Evolutionary conservation across 1,139 yeast genomes (phyloP).

Genomic region (Lodderomyces jiufengensis): DNA sequence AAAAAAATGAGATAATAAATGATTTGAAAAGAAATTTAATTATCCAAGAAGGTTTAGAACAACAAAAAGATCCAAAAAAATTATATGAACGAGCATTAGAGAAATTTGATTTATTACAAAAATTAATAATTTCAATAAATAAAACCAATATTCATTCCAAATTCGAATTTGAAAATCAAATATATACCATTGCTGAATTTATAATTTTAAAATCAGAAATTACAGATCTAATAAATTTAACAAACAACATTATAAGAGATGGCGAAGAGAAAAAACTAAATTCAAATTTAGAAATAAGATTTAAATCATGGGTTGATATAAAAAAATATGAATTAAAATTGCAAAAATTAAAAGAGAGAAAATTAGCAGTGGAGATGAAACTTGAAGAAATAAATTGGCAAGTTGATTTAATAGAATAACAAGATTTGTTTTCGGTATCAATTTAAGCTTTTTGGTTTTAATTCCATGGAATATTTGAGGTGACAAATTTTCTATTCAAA

Average conservation of each 20-base stretch:
- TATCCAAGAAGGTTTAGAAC: neutral
- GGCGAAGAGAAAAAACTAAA: constrained; percentile 2
- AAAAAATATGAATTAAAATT: neutral
- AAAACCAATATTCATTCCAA: neutral
- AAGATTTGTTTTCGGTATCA: too few relatives aligned
- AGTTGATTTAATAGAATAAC: constrained; percentile 1
- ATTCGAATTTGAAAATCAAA: neutral
- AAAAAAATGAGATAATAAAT: too few relatives aligned
- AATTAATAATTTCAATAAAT: constrained; percentile 1
- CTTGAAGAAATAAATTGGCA: constrained; percentile 4
- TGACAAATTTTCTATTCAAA: too few relatives aligned
- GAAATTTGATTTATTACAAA: too few relatives aligned
- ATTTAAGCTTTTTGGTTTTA: too few relatives aligned
- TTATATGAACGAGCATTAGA: too few relatives aligned
- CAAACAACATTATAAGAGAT: neutral
- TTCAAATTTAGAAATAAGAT: neutral
- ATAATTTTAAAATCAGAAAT: neutral
- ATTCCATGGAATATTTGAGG: too few relatives aligned
- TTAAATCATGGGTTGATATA: constrained; percentile 4
- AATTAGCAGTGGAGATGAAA: neutral
- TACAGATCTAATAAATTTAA: neutral
- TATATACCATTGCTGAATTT: neutral
- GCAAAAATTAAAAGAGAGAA: neutral
- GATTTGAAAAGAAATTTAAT: too few relatives aligned
- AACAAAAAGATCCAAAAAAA: too few relatives aligned